Conservation (phyloP, 495 filamentous ascomycete species). For the Aspergillus saccharolyticus region DNA sequence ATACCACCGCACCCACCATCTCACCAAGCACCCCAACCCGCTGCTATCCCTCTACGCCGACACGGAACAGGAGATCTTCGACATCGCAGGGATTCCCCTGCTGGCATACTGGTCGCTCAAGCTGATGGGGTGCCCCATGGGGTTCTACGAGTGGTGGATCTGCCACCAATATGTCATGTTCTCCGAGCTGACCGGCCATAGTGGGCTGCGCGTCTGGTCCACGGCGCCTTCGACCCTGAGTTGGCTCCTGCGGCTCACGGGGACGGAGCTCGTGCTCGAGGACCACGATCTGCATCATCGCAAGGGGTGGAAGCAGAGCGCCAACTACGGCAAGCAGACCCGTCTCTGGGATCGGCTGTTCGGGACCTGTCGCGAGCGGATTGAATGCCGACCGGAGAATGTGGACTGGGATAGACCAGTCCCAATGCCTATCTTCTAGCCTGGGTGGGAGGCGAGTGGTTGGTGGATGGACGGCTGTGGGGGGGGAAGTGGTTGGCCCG, state of each 20-base stretch:
- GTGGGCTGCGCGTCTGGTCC: conserved; percentile 13
- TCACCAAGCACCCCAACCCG: conserved; percentile 20
- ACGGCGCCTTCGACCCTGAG: conserved; percentile 1
- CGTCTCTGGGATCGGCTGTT: conserved; percentile 18
- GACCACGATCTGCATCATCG: conserved; percentile 19
- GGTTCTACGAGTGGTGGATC: conserved; percentile 21
- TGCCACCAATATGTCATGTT: conserved; percentile 18
- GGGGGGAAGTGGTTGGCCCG: too few species aligned
- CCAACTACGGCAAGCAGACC: conserved; percentile 17
- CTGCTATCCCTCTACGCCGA: conserved; percentile 18
- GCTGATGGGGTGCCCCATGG: conserved; percentile 18
- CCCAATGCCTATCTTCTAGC: conserved; percentile 11
- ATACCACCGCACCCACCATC: conserved; percentile 20
- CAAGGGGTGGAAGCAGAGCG: conserved; percentile 14
- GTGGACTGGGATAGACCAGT: conserved; percentile 9
- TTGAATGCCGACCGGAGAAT: conserved; percentile 9
- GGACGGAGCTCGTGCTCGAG: conserved; percentile 16
- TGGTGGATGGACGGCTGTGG: too few species aligned
- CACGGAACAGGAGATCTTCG: conserved; percentile 17
- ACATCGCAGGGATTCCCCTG: conserved; percentile 18
- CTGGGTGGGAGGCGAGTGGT: conserved; percentile 12
- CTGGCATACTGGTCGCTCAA: conserved; percentile 13
- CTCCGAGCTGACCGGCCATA: conserved; percentile 17
- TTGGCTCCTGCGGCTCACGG: conserved; percentile 11
- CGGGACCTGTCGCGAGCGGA: conserved; percentile 14